Conservation (phyloP, 176 grass and related monocot species). For the Luzula sylvatica region DNA sequence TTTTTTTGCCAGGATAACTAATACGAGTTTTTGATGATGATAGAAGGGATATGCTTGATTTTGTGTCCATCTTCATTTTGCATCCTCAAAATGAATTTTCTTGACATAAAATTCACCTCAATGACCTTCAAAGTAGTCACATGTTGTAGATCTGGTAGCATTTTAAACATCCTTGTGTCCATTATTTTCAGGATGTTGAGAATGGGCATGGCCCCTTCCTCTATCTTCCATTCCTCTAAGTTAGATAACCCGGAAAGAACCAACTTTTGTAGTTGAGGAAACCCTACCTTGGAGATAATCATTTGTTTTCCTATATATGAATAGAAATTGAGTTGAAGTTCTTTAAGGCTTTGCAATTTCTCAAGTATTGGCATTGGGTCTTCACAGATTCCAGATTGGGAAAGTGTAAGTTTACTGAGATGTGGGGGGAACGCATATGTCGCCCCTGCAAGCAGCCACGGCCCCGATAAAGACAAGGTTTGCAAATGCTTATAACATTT, state of each 20-base stretch:
- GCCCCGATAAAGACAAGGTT: not conserved
- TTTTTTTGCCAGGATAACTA: too few relatives aligned
- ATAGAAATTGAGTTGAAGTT: not conserved
- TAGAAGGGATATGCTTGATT: not conserved
- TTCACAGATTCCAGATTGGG: not conserved
- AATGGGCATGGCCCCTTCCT: not conserved
- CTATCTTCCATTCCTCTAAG: not conserved
- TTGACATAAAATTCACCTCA: not conserved
- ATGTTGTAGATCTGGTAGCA: not conserved
- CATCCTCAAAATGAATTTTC: not conserved
- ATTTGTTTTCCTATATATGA: not conserved
- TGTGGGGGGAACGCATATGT: not conserved
- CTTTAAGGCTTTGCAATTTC: not conserved
- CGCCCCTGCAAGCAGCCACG: too few relatives aligned
- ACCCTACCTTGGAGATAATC: not conserved
- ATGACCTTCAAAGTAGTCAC: not conserved
- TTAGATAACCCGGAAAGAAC: too few relatives aligned
- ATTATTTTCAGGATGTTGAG: not conserved
- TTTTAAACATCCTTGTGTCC: not conserved
- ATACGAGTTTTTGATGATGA: not conserved
- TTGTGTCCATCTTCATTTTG: not conserved
- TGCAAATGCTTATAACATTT: too few relatives aligned
- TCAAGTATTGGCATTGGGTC: not conserved
- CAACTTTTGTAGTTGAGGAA: not conserved
- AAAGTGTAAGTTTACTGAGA: not conserved